Percentiles rank a stretch among this genome's conserved stretches.
Evolutionary conservation across 129 eudicot genomes (phyloP).

Genomic region (Cynara cardunculus): DNA sequence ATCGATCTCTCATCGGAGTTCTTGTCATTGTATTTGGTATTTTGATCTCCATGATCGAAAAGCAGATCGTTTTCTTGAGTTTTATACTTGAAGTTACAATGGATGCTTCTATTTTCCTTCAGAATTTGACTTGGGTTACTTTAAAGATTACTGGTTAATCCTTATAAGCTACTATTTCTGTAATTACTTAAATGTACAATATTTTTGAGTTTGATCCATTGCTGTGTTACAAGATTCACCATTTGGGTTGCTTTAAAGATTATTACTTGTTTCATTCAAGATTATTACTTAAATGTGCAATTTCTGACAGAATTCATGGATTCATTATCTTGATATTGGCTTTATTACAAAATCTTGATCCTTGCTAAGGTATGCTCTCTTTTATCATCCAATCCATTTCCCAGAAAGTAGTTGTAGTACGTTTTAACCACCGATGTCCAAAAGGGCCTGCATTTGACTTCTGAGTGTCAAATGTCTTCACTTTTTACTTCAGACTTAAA

Average conservation of each 20-base stretch:
- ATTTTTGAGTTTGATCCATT: background rate
- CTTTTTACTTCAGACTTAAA: background rate
- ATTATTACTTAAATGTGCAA: background rate
- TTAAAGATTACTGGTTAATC: background rate
- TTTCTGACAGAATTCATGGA: background rate
- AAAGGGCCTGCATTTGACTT: background rate
- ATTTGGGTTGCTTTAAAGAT: slow-evolving; percentile 7
- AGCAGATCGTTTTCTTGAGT: background rate
- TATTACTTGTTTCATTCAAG: slow-evolving; percentile 11
- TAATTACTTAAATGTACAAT: background rate
- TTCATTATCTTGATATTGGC: background rate
- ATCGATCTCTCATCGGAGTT: background rate
- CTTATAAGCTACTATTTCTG: background rate
- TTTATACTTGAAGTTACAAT: background rate
- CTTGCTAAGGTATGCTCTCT: background rate
- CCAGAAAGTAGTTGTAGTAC: background rate
- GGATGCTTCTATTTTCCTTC: background rate
- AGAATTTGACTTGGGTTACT: background rate
- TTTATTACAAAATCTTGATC: slow-evolving; percentile 1
- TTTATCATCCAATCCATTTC: background rate
- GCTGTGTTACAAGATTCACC: background rate
- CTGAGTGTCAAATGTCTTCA: background rate
- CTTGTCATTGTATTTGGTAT: background rate
- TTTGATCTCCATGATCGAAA: background rate
- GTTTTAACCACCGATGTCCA: background rate